Percentiles rank a stretch among this genome's conserved stretches.
Evolutionary conservation across 2,329 filamentous ascomycete species (phyloP).

Genomic region (Thielaviopsis punctulata): DNA sequence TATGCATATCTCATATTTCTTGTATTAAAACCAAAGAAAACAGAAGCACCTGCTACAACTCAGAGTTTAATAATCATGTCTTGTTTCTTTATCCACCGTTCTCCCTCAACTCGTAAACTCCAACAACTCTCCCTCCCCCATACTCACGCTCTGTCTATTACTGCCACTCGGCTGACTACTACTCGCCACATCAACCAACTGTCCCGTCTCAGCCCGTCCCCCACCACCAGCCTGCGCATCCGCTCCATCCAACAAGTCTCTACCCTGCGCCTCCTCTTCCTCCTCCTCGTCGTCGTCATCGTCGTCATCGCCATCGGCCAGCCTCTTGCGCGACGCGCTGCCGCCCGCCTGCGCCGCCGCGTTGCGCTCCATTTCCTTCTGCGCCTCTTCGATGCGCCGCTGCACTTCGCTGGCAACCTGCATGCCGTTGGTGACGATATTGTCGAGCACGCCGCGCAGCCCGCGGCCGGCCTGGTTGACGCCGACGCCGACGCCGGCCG

Average conservation of each 20-base stretch:
- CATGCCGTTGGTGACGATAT: constrained; percentile 95
- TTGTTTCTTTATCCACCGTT: too few species aligned
- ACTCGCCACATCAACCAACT: constrained; percentile 3
- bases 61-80: neutral
- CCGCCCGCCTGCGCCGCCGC: constrained; percentile 38
- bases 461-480: constrained; percentile 44
- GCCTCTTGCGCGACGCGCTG: constrained; percentile 20
- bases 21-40: neutral
- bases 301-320: constrained; percentile 26
- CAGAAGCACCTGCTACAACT: neutral
- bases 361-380: constrained; percentile 72
- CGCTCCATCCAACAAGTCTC: constrained; percentile 53
- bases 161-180: neutral
- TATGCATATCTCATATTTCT: neutral
- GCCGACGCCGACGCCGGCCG: constrained; percentile 19
- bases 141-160: too few species aligned
- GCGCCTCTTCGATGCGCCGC: constrained; percentile 86
- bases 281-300: constrained; percentile 51
- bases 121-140: constrained; percentile 2
- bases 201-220: constrained; percentile 15
- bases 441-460: constrained; percentile 81
- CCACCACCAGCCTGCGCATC: constrained; percentile 48
- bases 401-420: constrained; percentile 84
- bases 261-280: constrained; percentile 40
- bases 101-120: constrained; percentile 9